Conservation (phyloP, 1,284 basidiomycete species). For the Ganoderma leucocontextum region DNA sequence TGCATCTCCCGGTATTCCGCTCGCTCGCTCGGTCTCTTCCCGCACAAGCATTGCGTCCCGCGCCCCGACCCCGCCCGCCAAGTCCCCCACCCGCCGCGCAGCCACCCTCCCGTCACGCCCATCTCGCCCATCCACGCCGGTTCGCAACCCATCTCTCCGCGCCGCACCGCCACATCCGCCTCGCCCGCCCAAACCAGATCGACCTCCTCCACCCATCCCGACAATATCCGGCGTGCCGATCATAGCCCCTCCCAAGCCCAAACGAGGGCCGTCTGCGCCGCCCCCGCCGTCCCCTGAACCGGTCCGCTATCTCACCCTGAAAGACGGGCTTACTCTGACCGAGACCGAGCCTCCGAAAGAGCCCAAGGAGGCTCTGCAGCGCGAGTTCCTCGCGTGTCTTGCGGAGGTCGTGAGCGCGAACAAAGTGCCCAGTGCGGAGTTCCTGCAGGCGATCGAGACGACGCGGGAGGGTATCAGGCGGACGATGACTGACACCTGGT, state of each 20-base stretch:
- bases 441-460: constrained; percentile 20
- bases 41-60: constrained; percentile 14
- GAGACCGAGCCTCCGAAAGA: constrained; percentile 16
- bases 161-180: constrained; percentile 1
- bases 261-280: neutral
- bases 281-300: neutral
- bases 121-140: constrained; percentile 6
- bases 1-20: constrained; percentile 4
- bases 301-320: constrained; percentile 20
- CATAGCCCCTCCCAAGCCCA: constrained; percentile 6
- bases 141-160: neutral
- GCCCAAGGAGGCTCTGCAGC: constrained; percentile 26
- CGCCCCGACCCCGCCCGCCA: constrained; percentile 21
- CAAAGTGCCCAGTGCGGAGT: constrained; percentile 25
- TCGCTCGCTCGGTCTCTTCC: constrained; percentile 11
- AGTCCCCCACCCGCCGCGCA: constrained; percentile 7
- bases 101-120: constrained; percentile 5
- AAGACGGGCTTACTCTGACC: constrained; percentile 24
- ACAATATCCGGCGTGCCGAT: constrained; percentile 3
- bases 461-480: constrained; percentile 18
- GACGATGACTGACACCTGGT: constrained; percentile 28
- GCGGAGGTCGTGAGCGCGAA: constrained; percentile 25
- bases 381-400: constrained; percentile 28
- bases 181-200: constrained; percentile 8
- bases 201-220: constrained; percentile 9